Evolutionary conservation across 2,329 filamentous ascomycete species (phyloP).

Genomic region (Annulohypoxylon truncatum): DNA sequence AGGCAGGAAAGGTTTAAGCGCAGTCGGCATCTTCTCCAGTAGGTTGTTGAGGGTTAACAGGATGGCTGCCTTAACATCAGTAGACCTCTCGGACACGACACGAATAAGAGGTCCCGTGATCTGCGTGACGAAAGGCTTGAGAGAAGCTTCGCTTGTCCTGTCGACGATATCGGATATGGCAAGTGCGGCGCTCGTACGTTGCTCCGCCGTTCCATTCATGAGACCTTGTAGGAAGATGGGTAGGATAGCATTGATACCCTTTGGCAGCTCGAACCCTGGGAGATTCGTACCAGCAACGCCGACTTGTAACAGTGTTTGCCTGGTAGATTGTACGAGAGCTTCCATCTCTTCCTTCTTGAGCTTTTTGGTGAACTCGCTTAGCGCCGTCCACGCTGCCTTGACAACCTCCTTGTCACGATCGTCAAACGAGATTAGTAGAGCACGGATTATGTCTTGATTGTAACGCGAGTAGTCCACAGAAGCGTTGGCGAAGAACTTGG

Average conservation of each 20-base stretch:
- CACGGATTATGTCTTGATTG: conserved; percentile 93
- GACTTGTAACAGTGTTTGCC: conserved; percentile 87
- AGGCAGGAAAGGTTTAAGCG: conserved; percentile 95
- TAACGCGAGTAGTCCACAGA: conserved; percentile 94
- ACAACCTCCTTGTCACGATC: conserved; percentile 86
- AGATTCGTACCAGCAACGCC: conserved; percentile 87
- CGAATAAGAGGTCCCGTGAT: conserved; percentile 98
- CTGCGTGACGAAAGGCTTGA: conserved; percentile 96
- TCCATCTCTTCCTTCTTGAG: conserved; percentile 99
- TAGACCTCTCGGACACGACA: conserved; percentile 95
- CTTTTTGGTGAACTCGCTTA: conserved; percentile 87
- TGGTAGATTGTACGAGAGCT: conserved; percentile 84
- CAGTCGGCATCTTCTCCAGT: conserved; percentile 94
- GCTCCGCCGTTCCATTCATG: conserved; percentile 94
- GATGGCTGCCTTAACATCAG: conserved; percentile 96
- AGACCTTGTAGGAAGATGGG: conserved; percentile 98
- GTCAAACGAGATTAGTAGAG: conserved; percentile 90
- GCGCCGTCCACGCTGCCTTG: conserved; percentile 87
- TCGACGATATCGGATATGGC: conserved; percentile 97
- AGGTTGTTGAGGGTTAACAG: conserved; percentile 93
- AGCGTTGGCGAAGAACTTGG: conserved; percentile 84
- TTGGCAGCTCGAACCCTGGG: conserved; percentile 89
- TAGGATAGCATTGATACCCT: conserved; percentile 95
- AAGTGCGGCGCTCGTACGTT: conserved; percentile 89
- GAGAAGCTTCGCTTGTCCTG: conserved; percentile 84